These are phyloP conservation scores for Phytophthora quininea DNA, from an alignment of 352 stramenopile genomes.

Conservation along the genomic window DNA sequence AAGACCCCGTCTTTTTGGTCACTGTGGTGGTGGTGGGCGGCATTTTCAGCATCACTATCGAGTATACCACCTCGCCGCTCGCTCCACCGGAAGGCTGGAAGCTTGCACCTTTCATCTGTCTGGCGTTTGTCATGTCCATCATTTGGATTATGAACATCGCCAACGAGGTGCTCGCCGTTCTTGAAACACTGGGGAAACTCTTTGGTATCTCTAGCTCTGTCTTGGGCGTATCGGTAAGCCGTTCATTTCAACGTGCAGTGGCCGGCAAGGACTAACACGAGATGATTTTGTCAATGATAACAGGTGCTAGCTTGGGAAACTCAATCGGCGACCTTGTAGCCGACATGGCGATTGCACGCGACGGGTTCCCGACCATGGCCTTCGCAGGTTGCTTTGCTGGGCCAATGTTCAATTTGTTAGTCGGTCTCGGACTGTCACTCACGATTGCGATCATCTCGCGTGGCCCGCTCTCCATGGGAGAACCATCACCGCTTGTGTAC, in stretches of 20 bases:
- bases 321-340: constrained; percentile 82
- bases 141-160: constrained; percentile 90
- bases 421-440: constrained; percentile 71
- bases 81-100: constrained; percentile 53
- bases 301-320: constrained; percentile 84
- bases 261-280: no score
- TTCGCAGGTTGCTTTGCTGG: constrained; percentile 85
- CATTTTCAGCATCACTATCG: constrained; percentile 46
- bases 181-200: constrained; percentile 74
- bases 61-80: constrained; percentile 49
- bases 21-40: constrained; percentile 50
- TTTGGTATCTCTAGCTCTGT: constrained; percentile 82
- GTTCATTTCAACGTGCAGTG: not conserved
- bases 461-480: constrained; percentile 60
- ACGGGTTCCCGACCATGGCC: constrained; percentile 84
- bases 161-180: constrained; percentile 73
- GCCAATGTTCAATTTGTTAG: constrained; percentile 82
- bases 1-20: constrained; percentile 53
- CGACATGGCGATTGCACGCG: constrained; percentile 78
- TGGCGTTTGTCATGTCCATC: constrained; percentile 87
- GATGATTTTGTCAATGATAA: not conserved
- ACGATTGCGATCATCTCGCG: constrained; percentile 63
- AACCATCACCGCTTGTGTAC: constrained; percentile 64
- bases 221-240: constrained; percentile 74
- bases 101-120: constrained; percentile 62